Evolutionary conservation across 140 eudicot genomes (phyloP).

Genomic region (Erigeron philadelphicus): DNA sequence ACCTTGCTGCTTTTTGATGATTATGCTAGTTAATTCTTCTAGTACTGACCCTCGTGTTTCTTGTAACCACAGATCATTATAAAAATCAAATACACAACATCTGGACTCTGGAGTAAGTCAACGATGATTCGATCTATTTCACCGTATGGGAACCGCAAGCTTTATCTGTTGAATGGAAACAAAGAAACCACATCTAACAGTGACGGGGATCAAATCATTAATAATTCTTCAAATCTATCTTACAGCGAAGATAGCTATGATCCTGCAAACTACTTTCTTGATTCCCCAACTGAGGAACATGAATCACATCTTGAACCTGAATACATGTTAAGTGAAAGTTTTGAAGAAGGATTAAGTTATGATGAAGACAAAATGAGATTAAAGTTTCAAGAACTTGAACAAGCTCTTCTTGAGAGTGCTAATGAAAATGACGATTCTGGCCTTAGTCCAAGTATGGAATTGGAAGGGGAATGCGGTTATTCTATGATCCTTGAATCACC

Average conservation of each 20-base stretch:
- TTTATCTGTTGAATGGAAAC: slow-evolving; percentile 5
- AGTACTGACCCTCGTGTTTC: neutral
- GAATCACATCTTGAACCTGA: slow-evolving; percentile 38
- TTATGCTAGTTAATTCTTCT: neutral
- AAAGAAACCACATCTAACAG: neutral
- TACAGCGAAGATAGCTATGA: slow-evolving; percentile 48
- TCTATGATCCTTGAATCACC: slow-evolving; percentile 42
- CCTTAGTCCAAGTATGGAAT: slow-evolving; percentile 45
- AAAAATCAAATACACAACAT: neutral
- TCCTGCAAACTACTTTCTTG: slow-evolving; percentile 47
- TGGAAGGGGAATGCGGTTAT: slow-evolving; percentile 41
- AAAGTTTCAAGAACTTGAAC: slow-evolving; percentile 86
- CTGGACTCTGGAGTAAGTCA: neutral
- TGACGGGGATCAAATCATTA: neutral
- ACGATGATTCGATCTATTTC: slow-evolving; percentile 25
- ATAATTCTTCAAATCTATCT: slow-evolving; percentile 35
- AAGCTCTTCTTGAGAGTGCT: slow-evolving; percentile 65
- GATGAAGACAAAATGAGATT: slow-evolving; percentile 54
- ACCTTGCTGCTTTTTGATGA: too few relatives aligned
- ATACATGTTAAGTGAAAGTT: slow-evolving; percentile 38
- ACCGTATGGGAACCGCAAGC: slow-evolving; percentile 20
- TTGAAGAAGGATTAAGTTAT: slow-evolving; percentile 51
- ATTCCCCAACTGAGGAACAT: slow-evolving; percentile 62
- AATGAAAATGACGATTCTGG: slow-evolving; percentile 31
- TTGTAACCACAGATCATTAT: neutral